Conservation (phyloP, 2,329 filamentous ascomycete species). For the Myriosclerotinia duriaeana region DNA sequence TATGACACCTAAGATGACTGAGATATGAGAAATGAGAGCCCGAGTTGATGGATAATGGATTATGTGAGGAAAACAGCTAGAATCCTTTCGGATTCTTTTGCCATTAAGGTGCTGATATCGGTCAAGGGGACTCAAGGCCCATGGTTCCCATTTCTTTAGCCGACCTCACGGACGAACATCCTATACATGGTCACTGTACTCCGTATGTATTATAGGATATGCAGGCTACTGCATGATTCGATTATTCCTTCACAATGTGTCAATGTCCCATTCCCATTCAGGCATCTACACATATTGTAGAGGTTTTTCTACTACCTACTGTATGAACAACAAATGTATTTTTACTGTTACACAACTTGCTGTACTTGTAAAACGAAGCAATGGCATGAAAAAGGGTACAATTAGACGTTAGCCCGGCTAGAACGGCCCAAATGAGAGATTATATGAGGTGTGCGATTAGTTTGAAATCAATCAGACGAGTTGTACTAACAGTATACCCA, state of each 20-base stretch:
- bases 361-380: not conserved
- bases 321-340: slow-evolving; percentile 3
- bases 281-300: not conserved
- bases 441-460: too few relatives aligned
- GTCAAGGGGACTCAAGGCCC: slow-evolving; percentile 7
- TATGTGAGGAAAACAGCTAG: not conserved
- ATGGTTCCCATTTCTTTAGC: not conserved
- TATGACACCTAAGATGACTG: not conserved
- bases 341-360: not conserved
- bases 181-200: not conserved
- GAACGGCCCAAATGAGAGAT: not conserved
- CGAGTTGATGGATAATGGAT: slow-evolving; percentile 6
- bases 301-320: not conserved
- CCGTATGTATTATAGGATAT: not conserved
- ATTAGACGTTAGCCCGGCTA: not conserved
- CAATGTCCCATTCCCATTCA: not conserved
- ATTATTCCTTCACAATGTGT: not conserved
- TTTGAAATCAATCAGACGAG: too few relatives aligned
- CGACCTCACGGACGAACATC: not conserved
- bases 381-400: too few relatives aligned
- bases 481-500: too few relatives aligned
- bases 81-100: not conserved
- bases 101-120: slow-evolving; percentile 12
- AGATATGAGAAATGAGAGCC: not conserved
- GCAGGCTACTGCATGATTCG: not conserved